A percentile compares a stretch with the other conserved stretches of the same genome.
Evolutionary conservation across 169 alveolate genomes (phyloP).

Genomic region (Plasmodium billcollinsi): DNA sequence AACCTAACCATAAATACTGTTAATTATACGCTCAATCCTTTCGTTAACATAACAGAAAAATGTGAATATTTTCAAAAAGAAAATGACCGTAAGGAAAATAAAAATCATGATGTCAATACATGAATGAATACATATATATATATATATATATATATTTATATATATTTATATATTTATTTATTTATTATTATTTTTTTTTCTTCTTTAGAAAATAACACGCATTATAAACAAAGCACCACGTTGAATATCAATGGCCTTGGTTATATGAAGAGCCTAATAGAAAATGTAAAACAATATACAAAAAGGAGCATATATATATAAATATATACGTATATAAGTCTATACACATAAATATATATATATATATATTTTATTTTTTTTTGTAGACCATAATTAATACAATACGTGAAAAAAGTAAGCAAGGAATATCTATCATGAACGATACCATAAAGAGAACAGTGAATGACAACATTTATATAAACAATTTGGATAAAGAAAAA

Average conservation of each 20-base stretch:
- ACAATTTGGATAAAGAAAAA: constrained; percentile 7
- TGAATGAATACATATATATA: too few relatives aligned
- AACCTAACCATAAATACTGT: constrained; percentile 29
- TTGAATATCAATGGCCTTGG: constrained; percentile 43
- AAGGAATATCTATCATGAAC: constrained; percentile 52
- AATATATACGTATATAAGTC: too few relatives aligned
- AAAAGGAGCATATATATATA: background rate
- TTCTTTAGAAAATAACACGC: constrained; percentile 18
- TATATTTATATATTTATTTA: background rate
- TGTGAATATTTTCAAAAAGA: constrained; percentile 34
- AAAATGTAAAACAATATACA: constrained; percentile 3
- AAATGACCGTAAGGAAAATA: constrained; percentile 5
- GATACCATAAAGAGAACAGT: constrained; percentile 27
- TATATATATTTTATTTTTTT: background rate
- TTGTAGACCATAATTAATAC: constrained; percentile 34
- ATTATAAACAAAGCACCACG: constrained; percentile 33
- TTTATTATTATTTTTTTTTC: background rate
- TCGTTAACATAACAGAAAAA: constrained; percentile 11
- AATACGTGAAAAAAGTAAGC: constrained; percentile 44
- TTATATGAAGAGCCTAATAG: constrained; percentile 33
- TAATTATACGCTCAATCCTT: constrained; percentile 22
- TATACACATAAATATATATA: too few relatives aligned
- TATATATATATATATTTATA: background rate
- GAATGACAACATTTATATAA: constrained; percentile 14
- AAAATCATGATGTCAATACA: background rate